phyloP scores from a whole-genome alignment of 768 basidiomycete species.

The Hericium rajendrae region DNA sequence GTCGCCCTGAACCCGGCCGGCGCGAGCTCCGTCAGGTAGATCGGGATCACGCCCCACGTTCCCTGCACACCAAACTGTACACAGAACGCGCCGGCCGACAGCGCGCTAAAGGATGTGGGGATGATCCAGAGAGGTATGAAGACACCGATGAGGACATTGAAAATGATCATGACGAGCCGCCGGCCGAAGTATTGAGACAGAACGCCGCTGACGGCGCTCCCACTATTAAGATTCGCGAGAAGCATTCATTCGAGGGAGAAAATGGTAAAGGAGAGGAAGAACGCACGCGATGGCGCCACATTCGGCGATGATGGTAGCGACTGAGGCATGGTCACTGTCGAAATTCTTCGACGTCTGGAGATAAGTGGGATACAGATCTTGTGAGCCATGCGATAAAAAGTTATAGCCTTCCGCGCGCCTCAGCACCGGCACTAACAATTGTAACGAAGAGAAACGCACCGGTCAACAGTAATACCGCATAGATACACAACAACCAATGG shows the following conservation, averaged over 20 bases:
- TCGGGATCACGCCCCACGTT: slow-evolving; percentile 23
- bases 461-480: slow-evolving; percentile 77
- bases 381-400: slow-evolving; percentile 43
- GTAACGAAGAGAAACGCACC: slow-evolving; percentile 17
- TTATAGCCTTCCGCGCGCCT: slow-evolving; percentile 30
- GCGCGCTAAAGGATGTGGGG: slow-evolving; percentile 29
- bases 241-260: not conserved
- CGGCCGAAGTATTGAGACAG: slow-evolving; percentile 35
- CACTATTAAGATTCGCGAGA: slow-evolving; percentile 8
- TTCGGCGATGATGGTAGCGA: slow-evolving; percentile 36
- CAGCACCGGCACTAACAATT: not conserved
- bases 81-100: slow-evolving; percentile 39
- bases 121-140: slow-evolving; percentile 36
- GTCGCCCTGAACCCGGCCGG: slow-evolving; percentile 41
- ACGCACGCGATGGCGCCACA: slow-evolving; percentile 21
- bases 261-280: not conserved
- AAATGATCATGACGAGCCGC: slow-evolving; percentile 32
- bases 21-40: slow-evolving; percentile 37
- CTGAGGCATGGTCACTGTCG: slow-evolving; percentile 22
- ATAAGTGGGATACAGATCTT: slow-evolving; percentile 33
- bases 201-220: slow-evolving; percentile 31
- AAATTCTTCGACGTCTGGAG: slow-evolving; percentile 27
- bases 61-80: slow-evolving; percentile 40
- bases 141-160: slow-evolving; percentile 22
- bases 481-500: slow-evolving; percentile 80